Percentiles rank a stretch among this genome's conserved stretches.
Conservation (phyloP, 495 filamentous ascomycete species). For the Hypoxylon lienhwacheense region DNA sequence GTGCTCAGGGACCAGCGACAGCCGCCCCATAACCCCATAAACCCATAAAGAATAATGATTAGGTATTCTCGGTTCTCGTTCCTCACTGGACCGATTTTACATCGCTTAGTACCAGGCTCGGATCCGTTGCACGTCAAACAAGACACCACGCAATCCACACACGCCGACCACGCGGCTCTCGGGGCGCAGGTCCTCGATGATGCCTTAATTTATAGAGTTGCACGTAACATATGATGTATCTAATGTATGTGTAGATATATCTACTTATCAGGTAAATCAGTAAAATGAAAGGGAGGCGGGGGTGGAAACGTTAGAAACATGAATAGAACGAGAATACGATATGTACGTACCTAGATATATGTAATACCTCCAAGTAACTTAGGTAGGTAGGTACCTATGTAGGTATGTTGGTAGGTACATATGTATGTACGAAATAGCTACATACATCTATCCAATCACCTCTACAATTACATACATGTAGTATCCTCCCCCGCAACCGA, state of each 20-base stretch:
- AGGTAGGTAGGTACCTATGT: conserved; percentile 4
- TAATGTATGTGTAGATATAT: too few relatives aligned
- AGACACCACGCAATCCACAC: neutral
- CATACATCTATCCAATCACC: too few relatives aligned
- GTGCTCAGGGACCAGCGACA: conserved; percentile 45
- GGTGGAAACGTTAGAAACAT: neutral
- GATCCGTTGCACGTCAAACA: conserved; percentile 3
- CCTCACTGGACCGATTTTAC: conserved; percentile 14
- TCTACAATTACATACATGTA: too few relatives aligned
- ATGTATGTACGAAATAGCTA: too few relatives aligned
- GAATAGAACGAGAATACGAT: neutral
- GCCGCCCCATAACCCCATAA: conserved; percentile 18
- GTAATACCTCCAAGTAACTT: too few relatives aligned
- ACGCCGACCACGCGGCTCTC: conserved; percentile 23
- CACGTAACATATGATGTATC: neutral
- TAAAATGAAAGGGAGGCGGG: neutral
- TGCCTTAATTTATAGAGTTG: conserved; percentile 23
- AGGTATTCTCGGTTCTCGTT: conserved; percentile 27
- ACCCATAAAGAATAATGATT: too few relatives aligned
- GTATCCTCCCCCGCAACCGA: too few relatives aligned
- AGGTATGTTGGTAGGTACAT: neutral
- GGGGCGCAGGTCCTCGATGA: conserved; percentile 21
- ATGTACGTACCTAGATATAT: conserved; percentile 1
- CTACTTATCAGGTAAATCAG: neutral
- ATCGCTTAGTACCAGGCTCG: too few relatives aligned